phyloP scores from a whole-genome alignment of 108 stramenopile genomes.

The Parietichytrium sp. region DNA sequence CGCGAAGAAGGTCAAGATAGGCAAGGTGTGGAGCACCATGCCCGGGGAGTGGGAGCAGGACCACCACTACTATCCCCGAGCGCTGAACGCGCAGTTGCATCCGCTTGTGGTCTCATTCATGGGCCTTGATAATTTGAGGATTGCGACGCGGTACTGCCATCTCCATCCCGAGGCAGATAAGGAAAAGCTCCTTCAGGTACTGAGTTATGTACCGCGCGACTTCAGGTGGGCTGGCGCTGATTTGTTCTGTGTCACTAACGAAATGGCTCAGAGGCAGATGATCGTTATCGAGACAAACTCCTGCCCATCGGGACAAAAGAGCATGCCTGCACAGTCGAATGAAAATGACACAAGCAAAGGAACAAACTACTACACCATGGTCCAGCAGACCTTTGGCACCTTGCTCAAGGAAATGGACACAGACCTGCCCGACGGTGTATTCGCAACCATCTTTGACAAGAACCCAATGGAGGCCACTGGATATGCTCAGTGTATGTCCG shows the following conservation, averaged over 20 bases:
- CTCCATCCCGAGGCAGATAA: conserved; percentile 32
- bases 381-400: conserved; percentile 39
- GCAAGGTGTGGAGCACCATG: neutral
- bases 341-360: conserved; percentile 13
- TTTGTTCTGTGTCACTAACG: conserved; percentile 30
- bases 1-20: conserved; percentile 29
- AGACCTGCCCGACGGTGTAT: conserved; percentile 28
- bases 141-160: conserved; percentile 44
- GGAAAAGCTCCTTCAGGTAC: conserved; percentile 39
- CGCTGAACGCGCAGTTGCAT: conserved; percentile 37
- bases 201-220: conserved; percentile 13
- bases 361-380: conserved; percentile 26
- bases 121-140: conserved; percentile 2
- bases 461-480: conserved; percentile 47
- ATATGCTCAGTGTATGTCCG: conserved; percentile 37
- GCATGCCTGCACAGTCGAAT: conserved; percentile 29
- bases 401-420: conserved; percentile 29
- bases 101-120: conserved; percentile 38
- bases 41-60: conserved; percentile 38
- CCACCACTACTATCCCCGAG: conserved; percentile 36
- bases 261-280: conserved; percentile 14
- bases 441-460: conserved; percentile 49
- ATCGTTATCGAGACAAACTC: conserved; percentile 48
- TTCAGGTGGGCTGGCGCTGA: conserved; percentile 45
- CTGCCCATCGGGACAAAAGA: conserved; percentile 44